phyloP scores from a whole-genome alignment of 805 yeast species.

The Deakozyma indianensis region DNA sequence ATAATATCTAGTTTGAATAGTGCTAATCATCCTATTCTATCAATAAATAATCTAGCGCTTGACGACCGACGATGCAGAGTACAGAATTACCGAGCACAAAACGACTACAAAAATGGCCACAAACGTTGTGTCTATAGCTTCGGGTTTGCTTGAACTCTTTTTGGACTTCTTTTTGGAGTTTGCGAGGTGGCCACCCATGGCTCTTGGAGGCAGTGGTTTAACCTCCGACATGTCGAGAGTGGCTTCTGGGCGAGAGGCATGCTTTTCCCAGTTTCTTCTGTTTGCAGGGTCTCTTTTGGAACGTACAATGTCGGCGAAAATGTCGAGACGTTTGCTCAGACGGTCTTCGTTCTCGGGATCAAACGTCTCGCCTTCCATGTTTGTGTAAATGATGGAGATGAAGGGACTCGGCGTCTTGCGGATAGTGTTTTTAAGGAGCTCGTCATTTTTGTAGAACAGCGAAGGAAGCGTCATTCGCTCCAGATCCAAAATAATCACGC shows the following conservation, averaged over 20 bases:
- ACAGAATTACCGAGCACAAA: background rate
- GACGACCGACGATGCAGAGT: background rate
- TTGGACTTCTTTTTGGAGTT: background rate
- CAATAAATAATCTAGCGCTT: background rate
- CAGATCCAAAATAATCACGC: background rate
- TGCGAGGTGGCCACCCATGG: background rate
- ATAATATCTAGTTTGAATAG: background rate
- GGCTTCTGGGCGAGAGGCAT: background rate
- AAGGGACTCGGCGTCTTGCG: background rate
- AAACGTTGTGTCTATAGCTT: background rate
- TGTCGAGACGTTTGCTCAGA: background rate
- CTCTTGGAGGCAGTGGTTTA: background rate
- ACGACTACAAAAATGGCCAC: background rate
- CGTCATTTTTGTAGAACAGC: background rate
- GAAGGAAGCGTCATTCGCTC: background rate
- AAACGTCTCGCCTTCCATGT: background rate
- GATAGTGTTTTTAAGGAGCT: background rate
- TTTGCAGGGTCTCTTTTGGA: background rate
- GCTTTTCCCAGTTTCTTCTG: conserved; percentile 1
- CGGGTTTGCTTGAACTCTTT: background rate
- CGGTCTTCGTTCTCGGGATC: background rate
- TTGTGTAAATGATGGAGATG: background rate
- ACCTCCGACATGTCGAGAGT: background rate
- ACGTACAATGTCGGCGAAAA: background rate
- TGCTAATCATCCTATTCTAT: background rate